These are phyloP conservation scores for Aotearoamyces nothofagi DNA, from an alignment of 2,329 filamentous ascomycete genomes.

Conservation along the genomic window DNA sequence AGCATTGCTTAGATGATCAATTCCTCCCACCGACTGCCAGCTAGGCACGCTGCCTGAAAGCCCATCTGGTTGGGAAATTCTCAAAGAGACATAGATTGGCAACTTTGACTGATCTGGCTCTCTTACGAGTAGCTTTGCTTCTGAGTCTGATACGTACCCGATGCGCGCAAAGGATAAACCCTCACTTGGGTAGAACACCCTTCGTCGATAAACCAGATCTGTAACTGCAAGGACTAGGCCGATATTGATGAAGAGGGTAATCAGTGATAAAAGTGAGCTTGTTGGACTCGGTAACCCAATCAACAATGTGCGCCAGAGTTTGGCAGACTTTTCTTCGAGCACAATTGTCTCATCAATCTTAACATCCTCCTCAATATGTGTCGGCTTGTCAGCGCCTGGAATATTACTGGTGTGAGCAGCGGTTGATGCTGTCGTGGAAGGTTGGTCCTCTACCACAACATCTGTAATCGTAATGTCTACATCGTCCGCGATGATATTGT, in stretches of 20 bases:
- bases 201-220: constrained; percentile 66
- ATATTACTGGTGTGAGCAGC: constrained; percentile 14
- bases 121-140: constrained; percentile 69
- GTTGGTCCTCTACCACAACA: constrained; percentile 22
- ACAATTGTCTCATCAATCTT: constrained; percentile 48
- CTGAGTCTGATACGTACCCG: constrained; percentile 70
- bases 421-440: constrained; percentile 10
- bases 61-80: constrained; percentile 33
- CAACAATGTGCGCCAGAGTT: constrained; percentile 50
- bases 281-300: constrained; percentile 61
- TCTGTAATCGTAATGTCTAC: constrained; percentile 64
- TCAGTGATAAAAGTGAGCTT: constrained; percentile 47
- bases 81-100: constrained; percentile 58
- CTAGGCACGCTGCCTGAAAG: constrained; percentile 38
- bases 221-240: constrained; percentile 51
- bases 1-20: constrained; percentile 52
- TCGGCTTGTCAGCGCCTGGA: constrained; percentile 15
- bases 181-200: constrained; percentile 50
- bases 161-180: constrained; percentile 76
- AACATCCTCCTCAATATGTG: constrained; percentile 32
- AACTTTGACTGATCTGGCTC: constrained; percentile 66
- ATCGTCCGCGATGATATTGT: constrained; percentile 54
- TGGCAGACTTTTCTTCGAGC: constrained; percentile 38
- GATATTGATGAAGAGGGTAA: constrained; percentile 60
- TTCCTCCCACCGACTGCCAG: constrained; percentile 53